Percentiles rank a stretch among this genome's conserved stretches.
Conservation (phyloP, 352 stramenopile species). For the Plasmopara viticola region DNA sequence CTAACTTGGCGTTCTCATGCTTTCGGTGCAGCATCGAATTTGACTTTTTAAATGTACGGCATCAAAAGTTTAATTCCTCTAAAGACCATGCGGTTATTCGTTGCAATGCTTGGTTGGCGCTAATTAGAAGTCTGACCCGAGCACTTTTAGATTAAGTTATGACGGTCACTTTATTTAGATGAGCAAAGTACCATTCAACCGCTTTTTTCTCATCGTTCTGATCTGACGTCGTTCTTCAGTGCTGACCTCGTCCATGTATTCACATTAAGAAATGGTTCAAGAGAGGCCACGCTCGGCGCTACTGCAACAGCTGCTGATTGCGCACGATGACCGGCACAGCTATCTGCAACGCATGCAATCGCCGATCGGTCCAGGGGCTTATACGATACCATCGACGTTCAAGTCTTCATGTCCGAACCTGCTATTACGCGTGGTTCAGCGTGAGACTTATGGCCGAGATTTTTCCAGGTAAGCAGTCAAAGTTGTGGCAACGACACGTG, state of each 20-base stretch:
- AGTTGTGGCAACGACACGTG: constrained; percentile 1
- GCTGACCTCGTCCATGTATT: not conserved
- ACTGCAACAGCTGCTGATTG: constrained; percentile 14
- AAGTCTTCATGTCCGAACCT: constrained; percentile 24
- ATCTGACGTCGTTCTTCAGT: constrained; percentile 17
- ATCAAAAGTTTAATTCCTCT: no score
- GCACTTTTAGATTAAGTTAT: no score
- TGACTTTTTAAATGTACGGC: no score
- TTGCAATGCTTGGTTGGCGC: constrained; percentile 7
- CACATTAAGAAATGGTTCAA: constrained; percentile 15
- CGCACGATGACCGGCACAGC: constrained; percentile 30
- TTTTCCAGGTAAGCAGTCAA: constrained; percentile 38
- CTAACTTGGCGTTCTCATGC: no score
- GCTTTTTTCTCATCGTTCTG: constrained; percentile 4
- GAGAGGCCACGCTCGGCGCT: constrained; percentile 8
- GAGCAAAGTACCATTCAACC: not conserved
- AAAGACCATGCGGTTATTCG: constrained; percentile 14
- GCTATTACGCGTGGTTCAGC: constrained; percentile 39
- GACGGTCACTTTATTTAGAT: constrained; percentile 1
- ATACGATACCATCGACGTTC: constrained; percentile 58
- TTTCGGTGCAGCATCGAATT: no score
- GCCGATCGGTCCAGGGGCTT: constrained; percentile 41
- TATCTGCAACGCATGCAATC: constrained; percentile 52
- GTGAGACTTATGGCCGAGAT: constrained; percentile 44
- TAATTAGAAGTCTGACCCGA: not conserved